Conservation (phyloP, 208 protist genomes). For the Angomonas deanei region DNA sequence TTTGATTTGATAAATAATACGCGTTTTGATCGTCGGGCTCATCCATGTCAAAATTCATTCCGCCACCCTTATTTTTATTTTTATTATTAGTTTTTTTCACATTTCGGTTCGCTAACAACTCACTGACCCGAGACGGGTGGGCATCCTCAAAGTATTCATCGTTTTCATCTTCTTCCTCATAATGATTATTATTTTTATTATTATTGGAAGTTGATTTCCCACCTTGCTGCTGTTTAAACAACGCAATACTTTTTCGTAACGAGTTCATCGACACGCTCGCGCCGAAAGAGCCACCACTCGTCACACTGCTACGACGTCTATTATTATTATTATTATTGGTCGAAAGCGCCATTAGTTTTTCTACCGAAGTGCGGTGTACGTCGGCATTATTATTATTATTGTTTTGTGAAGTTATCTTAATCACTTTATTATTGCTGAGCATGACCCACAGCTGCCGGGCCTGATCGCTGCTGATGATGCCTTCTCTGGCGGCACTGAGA, state of each 20-base stretch:
- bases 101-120: neutral
- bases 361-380: constrained; percentile 9
- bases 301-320: neutral
- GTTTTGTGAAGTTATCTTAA: constrained; percentile 23
- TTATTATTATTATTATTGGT: constrained; percentile 9
- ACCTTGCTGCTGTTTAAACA: neutral
- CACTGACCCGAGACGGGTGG: neutral
- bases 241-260: neutral
- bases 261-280: neutral
- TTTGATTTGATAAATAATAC: too few species aligned
- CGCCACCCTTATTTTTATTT: neutral
- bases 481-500: constrained; percentile 52
- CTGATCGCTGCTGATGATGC: constrained; percentile 82
- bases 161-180: neutral
- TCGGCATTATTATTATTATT: constrained; percentile 6
- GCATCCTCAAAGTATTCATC: neutral
- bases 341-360: constrained; percentile 35
- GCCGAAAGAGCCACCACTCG: neutral
- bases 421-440: constrained; percentile 50
- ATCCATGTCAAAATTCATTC: neutral
- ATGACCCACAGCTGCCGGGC: constrained; percentile 83
- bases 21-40: too few species aligned
- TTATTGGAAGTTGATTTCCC: neutral
- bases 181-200: too few species aligned
- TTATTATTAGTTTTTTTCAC: neutral